These are phyloP conservation scores for Trichosporon faecale DNA, from an alignment of 1,284 basidiomycete species.

Conservation along the genomic window DNA sequence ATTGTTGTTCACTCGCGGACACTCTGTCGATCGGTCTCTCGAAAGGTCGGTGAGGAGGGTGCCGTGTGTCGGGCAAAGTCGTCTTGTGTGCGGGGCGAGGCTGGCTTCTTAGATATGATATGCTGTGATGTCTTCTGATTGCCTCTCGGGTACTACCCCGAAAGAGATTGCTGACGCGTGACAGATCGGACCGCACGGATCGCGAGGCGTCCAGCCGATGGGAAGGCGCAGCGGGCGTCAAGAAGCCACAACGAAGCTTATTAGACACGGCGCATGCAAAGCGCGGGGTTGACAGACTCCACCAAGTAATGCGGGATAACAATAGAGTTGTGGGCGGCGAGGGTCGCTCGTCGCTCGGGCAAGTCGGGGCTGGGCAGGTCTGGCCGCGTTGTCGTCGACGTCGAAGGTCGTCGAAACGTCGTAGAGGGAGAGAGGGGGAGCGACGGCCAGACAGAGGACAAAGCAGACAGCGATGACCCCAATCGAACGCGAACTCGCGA, in stretches of 20 bases:
- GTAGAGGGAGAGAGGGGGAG: neutral
- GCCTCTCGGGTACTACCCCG: neutral
- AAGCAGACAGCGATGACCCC: too few relatives aligned
- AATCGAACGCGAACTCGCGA: neutral
- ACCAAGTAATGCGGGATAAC: neutral
- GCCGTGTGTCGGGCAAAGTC: neutral
- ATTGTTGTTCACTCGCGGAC: too few relatives aligned
- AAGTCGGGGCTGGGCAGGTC: too few relatives aligned
- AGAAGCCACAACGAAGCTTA: neutral
- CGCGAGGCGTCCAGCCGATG: neutral
- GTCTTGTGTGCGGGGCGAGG: neutral
- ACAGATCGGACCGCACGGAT: neutral
- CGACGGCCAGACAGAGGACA: neutral
- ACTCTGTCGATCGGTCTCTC: too few relatives aligned
- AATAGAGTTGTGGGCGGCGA: neutral
- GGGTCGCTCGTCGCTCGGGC: neutral
- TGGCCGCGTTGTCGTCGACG: too few relatives aligned
- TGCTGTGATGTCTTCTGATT: neutral
- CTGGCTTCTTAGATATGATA: neutral
- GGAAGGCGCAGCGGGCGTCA: neutral
- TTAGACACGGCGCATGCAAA: neutral
- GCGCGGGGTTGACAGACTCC: slow-evolving; percentile 1
- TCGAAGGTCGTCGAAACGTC: too few relatives aligned
- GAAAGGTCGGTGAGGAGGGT: too few relatives aligned
- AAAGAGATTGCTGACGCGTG: neutral